phyloP scores from a whole-genome alignment of 768 basidiomycete genomes.

The Xerocomus spinulosus region DNA sequence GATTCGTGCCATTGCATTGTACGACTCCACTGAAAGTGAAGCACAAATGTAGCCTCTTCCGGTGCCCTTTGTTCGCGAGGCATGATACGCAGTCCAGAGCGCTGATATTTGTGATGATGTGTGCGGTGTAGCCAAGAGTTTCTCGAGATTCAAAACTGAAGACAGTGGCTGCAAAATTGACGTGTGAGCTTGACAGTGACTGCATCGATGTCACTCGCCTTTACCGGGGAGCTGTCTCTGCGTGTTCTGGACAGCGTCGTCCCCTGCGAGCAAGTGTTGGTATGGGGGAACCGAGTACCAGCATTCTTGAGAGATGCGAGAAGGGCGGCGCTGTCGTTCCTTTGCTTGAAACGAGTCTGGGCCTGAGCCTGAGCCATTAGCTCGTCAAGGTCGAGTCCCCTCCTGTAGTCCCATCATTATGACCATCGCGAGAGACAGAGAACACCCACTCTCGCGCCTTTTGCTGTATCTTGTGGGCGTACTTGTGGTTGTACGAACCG shows the following conservation, averaged over 20 bases:
- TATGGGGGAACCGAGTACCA: constrained; percentile 1
- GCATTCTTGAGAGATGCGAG: constrained; percentile 12
- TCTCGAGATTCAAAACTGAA: constrained; percentile 72
- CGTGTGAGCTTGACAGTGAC: neutral
- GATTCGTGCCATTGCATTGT: constrained; percentile 61
- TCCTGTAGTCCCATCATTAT: constrained; percentile 30
- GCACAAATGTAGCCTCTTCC: constrained; percentile 86
- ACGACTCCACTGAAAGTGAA: constrained; percentile 65
- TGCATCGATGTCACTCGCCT: constrained; percentile 36
- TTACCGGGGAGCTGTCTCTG: constrained; percentile 66
- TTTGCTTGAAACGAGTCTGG: constrained; percentile 33
- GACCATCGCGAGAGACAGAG: constrained; percentile 8
- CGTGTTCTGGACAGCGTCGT: constrained; percentile 28
- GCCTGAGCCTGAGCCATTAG: constrained; percentile 28
- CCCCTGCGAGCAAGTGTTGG: constrained; percentile 5
- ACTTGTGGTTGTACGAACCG: constrained; percentile 55
- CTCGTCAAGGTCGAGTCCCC: constrained; percentile 39
- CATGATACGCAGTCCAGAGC: constrained; percentile 89
- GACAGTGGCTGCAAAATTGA: constrained; percentile 61
- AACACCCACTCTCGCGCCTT: constrained; percentile 60
- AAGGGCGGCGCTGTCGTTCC: constrained; percentile 13
- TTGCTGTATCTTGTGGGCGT: constrained; percentile 63
- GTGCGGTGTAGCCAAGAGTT: constrained; percentile 63
- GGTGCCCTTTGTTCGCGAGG: constrained; percentile 71
- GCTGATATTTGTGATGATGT: constrained; percentile 69